These are phyloP conservation scores for Rhododendron williamsianum DNA, from an alignment of 148 eudicot genomes.

Conservation along the genomic window DNA sequence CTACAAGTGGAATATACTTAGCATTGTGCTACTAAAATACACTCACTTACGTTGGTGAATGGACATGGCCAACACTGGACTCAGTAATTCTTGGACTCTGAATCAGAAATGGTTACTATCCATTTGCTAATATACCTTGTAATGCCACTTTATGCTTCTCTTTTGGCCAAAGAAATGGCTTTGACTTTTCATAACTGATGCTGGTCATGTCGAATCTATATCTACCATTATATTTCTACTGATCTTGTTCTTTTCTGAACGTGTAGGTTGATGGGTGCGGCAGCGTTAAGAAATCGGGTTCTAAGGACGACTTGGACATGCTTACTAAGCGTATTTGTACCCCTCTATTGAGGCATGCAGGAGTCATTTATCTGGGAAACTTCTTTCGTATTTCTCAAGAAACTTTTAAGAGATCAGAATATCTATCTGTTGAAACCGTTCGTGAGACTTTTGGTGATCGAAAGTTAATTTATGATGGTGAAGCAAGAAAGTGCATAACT, in stretches of 20 bases:
- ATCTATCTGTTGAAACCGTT: background rate
- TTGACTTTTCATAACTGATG: background rate
- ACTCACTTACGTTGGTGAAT: too few species aligned
- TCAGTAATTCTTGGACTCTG: too few species aligned
- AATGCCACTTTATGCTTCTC: background rate
- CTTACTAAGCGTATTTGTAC: background rate
- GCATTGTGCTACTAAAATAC: too few species aligned
- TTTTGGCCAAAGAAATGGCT: background rate
- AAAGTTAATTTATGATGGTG: background rate
- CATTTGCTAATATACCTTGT: too few species aligned
- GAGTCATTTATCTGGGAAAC: background rate
- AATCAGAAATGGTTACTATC: too few species aligned
- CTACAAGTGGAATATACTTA: too few species aligned
- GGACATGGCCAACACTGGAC: too few species aligned
- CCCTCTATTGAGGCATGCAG: conserved; percentile 3
- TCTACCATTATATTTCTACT: background rate
- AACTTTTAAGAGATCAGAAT: background rate
- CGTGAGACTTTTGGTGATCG: background rate
- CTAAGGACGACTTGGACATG: background rate
- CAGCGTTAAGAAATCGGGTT: background rate
- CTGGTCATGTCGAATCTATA: background rate
- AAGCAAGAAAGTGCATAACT: too few species aligned
- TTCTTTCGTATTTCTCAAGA: background rate
- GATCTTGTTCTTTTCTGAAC: background rate
- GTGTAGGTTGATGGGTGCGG: background rate